phyloP scores from a whole-genome alignment of 805 yeast genomes.

The Spathaspora arborariae region DNA sequence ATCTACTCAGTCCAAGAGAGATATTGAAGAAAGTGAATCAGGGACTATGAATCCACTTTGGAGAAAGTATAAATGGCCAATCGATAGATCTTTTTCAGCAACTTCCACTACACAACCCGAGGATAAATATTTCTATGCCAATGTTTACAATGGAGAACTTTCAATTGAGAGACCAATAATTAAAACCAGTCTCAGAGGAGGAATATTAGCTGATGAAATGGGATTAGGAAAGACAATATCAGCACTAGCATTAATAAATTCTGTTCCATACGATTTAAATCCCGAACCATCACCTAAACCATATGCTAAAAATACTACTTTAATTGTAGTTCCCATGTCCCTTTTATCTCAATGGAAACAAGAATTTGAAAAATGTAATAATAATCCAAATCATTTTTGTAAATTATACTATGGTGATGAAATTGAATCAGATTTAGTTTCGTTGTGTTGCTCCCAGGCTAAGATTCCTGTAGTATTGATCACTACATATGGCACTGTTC shows the following conservation, averaged over 20 bases:
- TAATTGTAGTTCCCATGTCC: constrained; percentile 88
- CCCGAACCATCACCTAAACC: constrained; percentile 12
- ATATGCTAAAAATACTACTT: constrained; percentile 69
- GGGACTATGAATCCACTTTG: constrained; percentile 79
- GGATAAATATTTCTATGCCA: constrained; percentile 57
- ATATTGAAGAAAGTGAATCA: constrained; percentile 30
- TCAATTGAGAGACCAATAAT: constrained; percentile 64
- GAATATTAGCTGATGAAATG: constrained; percentile 95
- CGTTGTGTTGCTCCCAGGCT: constrained; percentile 35
- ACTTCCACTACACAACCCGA: background rate
- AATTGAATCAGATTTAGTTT: constrained; percentile 46
- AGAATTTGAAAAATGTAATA: constrained; percentile 63
- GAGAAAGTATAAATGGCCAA: constrained; percentile 77
- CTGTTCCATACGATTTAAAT: constrained; percentile 52
- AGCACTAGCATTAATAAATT: constrained; percentile 66
- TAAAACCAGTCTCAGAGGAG: constrained; percentile 64
- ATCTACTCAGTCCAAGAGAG: constrained; percentile 23
- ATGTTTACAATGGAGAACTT: constrained; percentile 76
- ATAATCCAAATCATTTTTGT: constrained; percentile 40
- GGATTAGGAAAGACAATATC: constrained; percentile 93
- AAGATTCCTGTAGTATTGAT: constrained; percentile 66
- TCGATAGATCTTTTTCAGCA: background rate
- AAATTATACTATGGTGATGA: constrained; percentile 75
- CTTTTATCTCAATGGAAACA: constrained; percentile 86
- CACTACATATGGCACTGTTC: constrained; percentile 86